Evolutionary conservation across 306 rosid species (phyloP), one percentile per base, ranked within the genome.

Genomic region (Rosa multiflora): DNA sequence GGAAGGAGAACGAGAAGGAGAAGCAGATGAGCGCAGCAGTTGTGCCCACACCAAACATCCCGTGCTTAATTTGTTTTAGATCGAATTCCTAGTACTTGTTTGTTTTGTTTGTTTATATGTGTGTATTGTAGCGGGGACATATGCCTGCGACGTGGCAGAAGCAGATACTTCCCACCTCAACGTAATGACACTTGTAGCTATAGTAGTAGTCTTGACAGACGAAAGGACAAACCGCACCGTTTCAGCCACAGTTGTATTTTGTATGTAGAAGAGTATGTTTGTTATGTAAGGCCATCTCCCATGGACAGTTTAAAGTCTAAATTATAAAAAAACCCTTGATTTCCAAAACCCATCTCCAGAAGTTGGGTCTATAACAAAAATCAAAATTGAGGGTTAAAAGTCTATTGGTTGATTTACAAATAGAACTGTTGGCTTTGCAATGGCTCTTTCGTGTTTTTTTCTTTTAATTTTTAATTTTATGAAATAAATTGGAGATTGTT

Each of bases 51-150:
- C 18, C 53, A 75, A 46, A 44, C 52, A 42, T 69, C 53, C 39
- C 3, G 14, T 69, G 73, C 52, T n/a, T 5, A 44, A 69, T 52
- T 73, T 73, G 26, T 73, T 35, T 52, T 73, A 67, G 29, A 37
- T 32, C 37, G 37, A 2, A 3, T 37, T 35, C 43, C 46, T 32
- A 1, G 0, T 11, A 5, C 29, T 59, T 0, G 29, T 0, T 10
- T 12, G 8, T 59, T 59, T 10, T 62, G 17, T 37, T 35, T 66
- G 44, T 67, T 8, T 14, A 66, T 35, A 17, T 10, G 23, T 37
- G 71, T 66, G 71, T 67, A 67, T 6, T 67, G 37, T 32, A 15
- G 70, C 44, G 0, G 21, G 71, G 23, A 17, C 47, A 35, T 18
- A 15, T 66, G 70, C 9, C 37, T 29, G 47, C 2, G 20, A 32